A percentile compares a stretch with the other conserved stretches of the same genome.
Conservation (phyloP, 768 basidiomycete species). For the Termitomyces sp. region DNA sequence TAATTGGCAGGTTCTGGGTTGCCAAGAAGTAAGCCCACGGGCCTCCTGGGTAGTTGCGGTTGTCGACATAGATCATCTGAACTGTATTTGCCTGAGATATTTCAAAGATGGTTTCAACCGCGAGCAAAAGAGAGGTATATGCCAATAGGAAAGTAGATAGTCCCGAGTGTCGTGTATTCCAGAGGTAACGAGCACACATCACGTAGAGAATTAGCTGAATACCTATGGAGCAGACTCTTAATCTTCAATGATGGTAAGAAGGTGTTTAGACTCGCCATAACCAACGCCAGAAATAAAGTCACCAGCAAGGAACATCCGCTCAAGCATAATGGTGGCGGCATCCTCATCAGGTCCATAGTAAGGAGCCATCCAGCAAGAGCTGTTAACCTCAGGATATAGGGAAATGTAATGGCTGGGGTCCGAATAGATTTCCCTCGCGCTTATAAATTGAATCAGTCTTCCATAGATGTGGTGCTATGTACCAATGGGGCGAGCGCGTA, state of each 20-base stretch:
- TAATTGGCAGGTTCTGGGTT: constrained; percentile 29
- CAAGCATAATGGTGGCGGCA: constrained; percentile 21
- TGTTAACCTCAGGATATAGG: background rate
- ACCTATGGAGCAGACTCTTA: constrained; percentile 13
- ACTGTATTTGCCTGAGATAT: constrained; percentile 30
- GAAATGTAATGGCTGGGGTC: background rate
- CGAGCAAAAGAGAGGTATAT: constrained; percentile 26
- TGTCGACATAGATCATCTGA: constrained; percentile 31
- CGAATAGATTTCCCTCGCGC: background rate
- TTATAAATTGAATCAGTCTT: background rate
- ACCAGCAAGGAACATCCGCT: constrained; percentile 32
- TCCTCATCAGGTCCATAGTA: constrained; percentile 27
- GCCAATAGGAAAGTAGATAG: constrained; percentile 23
- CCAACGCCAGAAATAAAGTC: constrained; percentile 30
- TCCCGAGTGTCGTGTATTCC: constrained; percentile 22
- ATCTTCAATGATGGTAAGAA: background rate
- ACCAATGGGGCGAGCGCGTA: background rate
- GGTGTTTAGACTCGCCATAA: constrained; percentile 20
- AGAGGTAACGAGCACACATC: constrained; percentile 26
- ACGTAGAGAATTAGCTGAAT: constrained; percentile 26
- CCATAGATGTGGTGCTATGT: background rate
- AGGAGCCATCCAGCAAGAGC: constrained; percentile 8
- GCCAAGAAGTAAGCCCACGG: constrained; percentile 34
- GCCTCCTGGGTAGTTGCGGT: constrained; percentile 28
- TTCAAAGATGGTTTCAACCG: constrained; percentile 28